phyloP scores from a whole-genome alignment of 2,329 filamentous ascomycete species.

The Byssothecium circinans region DNA sequence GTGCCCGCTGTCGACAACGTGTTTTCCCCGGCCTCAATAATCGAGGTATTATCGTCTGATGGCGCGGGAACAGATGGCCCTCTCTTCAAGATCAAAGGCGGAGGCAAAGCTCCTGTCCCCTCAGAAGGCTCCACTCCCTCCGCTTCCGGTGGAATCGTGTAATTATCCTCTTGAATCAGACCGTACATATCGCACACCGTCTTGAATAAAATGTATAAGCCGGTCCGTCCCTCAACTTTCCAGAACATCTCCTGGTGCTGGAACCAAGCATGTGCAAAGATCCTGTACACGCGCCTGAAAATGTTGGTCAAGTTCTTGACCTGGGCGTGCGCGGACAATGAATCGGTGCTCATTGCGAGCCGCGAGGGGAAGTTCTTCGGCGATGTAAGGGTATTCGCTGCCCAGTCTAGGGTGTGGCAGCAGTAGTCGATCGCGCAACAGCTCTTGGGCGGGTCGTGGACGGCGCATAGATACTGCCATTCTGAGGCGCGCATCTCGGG shows the following conservation, averaged over 20 bases:
- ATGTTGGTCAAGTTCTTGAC: conserved; percentile 90
- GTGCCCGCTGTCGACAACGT: conserved; percentile 64
- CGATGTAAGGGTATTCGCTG: conserved; percentile 89
- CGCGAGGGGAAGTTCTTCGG: conserved; percentile 94
- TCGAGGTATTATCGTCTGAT: conserved; percentile 20
- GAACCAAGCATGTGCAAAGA: conserved; percentile 99
- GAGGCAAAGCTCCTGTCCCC: conserved; percentile 49
- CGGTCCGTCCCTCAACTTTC: conserved; percentile 87
- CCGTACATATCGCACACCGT: conserved; percentile 92
- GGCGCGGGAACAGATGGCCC: conserved; percentile 31
- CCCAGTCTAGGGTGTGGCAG: conserved; percentile 98
- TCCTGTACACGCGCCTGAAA: conserved; percentile 89
- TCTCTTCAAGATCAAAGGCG: conserved; percentile 41
- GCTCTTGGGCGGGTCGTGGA: conserved; percentile 93
- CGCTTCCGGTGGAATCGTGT: conserved; percentile 90
- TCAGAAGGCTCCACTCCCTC: conserved; percentile 64
- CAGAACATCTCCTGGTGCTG: conserved; percentile 95
- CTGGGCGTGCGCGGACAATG: conserved; percentile 52
- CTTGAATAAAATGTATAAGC: conserved; percentile 95
- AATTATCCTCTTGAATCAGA: conserved; percentile 88
- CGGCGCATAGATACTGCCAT: conserved; percentile 98
- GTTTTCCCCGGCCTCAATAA: conserved; percentile 40
- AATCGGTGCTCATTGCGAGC: conserved; percentile 59
- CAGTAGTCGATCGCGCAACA: conserved; percentile 99
- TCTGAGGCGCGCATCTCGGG: conserved; percentile 98